Conservation (phyloP, 2,329 filamentous ascomycete species). For the Herpotrichia juniperi region DNA sequence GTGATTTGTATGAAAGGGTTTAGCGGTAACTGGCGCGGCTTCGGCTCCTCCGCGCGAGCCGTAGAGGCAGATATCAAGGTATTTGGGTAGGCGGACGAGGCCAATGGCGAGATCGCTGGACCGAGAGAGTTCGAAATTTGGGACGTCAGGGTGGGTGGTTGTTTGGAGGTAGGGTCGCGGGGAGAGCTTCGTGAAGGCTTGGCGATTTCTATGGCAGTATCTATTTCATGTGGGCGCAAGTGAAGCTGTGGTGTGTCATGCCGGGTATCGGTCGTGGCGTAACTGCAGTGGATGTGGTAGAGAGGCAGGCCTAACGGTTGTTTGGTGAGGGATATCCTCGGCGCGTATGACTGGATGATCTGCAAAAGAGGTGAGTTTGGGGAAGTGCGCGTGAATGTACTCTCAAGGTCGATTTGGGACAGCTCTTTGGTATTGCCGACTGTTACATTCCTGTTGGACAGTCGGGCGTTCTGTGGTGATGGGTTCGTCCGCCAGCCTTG, state of each 20-base stretch:
- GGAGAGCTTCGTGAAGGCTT: background rate
- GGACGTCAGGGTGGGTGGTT: constrained; percentile 3
- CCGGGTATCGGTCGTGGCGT: constrained; percentile 8
- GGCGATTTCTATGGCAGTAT: background rate
- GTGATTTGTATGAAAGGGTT: background rate
- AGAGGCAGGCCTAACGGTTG: constrained; percentile 4
- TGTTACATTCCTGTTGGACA: constrained; percentile 15
- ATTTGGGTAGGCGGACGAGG: background rate
- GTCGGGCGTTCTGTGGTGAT: constrained; percentile 12
- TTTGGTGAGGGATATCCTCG: constrained; percentile 1
- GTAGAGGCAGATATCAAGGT: background rate
- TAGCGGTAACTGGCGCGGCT: constrained; percentile 8
- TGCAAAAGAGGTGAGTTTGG: background rate
- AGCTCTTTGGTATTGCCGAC: background rate
- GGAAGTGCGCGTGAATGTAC: background rate
- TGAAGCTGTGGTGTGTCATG: background rate
- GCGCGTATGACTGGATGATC: background rate
- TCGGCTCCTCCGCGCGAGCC: constrained; percentile 10
- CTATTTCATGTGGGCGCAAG: constrained; percentile 13
- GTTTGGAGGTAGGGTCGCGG: background rate
- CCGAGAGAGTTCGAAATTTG: constrained; percentile 1
- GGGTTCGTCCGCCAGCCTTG: constrained; percentile 8
- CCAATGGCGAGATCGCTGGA: constrained; percentile 3
- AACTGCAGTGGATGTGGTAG: constrained; percentile 2
- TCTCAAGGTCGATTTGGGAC: background rate